A percentile compares a stretch with the other conserved stretches of the same genome.
Conservation (phyloP, 2,329 filamentous ascomycete species). For the Apiospora saccharicola region DNA sequence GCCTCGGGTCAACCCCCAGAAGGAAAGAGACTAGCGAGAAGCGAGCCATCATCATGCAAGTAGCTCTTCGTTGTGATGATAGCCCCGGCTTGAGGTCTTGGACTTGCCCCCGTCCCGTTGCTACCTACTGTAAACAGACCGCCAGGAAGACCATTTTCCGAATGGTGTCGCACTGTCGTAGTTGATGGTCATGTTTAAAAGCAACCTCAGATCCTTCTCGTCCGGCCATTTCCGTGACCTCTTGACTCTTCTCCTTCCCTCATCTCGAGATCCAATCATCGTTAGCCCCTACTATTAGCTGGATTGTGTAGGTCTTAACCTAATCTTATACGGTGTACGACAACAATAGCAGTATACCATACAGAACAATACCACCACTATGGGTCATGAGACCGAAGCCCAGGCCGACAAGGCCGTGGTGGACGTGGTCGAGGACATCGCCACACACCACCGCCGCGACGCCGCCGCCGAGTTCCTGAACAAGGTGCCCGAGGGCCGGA, state of each 20-base stretch:
- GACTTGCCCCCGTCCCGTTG: not conserved
- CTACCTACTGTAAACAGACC: not conserved
- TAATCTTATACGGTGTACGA: not conserved
- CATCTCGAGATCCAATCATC: not conserved
- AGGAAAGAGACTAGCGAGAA: not conserved
- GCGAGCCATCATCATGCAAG: not conserved
- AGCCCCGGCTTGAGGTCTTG: not conserved
- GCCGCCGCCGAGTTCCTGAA: conserved; percentile 54
- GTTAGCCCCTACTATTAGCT: not conserved
- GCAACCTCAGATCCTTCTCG: not conserved
- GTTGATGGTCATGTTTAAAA: not conserved
- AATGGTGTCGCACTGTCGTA: not conserved
- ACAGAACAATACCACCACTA: not conserved
- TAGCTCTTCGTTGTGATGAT: not conserved
- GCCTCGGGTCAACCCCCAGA: not conserved
- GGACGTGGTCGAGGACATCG: conserved; percentile 18
- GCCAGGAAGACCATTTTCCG: not conserved
- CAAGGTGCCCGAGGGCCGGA: conserved; percentile 50
- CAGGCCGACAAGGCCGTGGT: conserved; percentile 9
- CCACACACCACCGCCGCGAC: conserved; percentile 21
- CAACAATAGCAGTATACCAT: not conserved
- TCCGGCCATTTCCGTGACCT: not conserved
- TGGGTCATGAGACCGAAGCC: conserved; percentile 1
- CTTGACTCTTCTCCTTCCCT: not conserved
- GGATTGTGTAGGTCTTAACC: not conserved